Evolutionary conservation across 768 basidiomycete species (phyloP).

Genomic region (Serendipita sp.): DNA sequence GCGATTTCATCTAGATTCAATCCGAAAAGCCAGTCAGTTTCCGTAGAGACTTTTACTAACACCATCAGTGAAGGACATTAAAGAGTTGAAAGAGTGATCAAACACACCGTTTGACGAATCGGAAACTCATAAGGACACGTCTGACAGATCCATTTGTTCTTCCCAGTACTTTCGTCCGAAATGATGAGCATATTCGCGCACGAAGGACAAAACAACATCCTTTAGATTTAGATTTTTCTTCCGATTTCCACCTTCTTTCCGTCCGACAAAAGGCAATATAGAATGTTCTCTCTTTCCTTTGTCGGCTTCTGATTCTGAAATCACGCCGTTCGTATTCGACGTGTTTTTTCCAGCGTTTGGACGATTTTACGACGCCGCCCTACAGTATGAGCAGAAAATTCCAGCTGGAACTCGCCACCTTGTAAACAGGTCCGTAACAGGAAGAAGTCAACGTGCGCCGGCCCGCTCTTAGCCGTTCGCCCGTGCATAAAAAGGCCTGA

Average conservation of each 20-base stretch:
- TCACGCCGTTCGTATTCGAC: too few relatives aligned
- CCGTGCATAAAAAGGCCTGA: background rate
- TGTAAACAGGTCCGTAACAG: background rate
- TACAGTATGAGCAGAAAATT: too few relatives aligned
- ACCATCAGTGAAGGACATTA: conserved; percentile 2
- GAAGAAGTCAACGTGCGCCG: background rate
- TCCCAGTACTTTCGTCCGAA: conserved; percentile 49
- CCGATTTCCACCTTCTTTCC: background rate
- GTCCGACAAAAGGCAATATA: background rate
- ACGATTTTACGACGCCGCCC: too few relatives aligned
- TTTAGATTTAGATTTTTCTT: background rate
- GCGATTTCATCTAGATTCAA: conserved; percentile 62
- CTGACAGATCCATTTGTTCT: conserved; percentile 87
- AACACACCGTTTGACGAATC: conserved; percentile 59
- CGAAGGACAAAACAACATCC: conserved; percentile 91
- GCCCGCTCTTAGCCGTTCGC: background rate
- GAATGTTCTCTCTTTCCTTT: background rate
- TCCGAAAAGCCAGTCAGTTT: conserved; percentile 1
- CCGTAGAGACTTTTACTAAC: conserved; percentile 7
- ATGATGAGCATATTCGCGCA: conserved; percentile 80
- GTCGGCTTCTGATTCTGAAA: background rate
- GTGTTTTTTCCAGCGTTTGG: too few relatives aligned
- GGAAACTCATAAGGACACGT: conserved; percentile 93
- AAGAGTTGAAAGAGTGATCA: background rate
- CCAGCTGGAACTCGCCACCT: too few relatives aligned